phyloP scores from a whole-genome alignment of 257 asterid genomes.

The Nyctanthes arbortristis region DNA sequence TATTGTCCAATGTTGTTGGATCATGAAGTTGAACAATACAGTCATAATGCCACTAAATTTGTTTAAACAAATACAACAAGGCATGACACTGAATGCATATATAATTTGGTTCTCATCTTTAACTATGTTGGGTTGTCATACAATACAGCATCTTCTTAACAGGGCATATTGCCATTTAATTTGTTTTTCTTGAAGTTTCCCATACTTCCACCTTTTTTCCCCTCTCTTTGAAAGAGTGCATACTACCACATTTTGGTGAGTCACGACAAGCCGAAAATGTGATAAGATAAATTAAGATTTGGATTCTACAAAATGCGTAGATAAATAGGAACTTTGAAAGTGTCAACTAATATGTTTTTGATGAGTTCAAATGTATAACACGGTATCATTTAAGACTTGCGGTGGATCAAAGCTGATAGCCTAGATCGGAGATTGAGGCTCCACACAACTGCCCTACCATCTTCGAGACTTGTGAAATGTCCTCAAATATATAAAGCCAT shows the following conservation, averaged over 20 bases:
- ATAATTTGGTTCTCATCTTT: neutral
- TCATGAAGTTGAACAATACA: constrained; percentile 16
- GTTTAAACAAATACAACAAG: neutral
- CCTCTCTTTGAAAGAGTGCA: neutral
- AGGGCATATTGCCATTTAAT: neutral
- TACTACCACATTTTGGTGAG: neutral
- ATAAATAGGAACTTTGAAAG: too few relatives aligned
- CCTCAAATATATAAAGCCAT: too few relatives aligned
- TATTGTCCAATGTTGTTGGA: constrained; percentile 18
- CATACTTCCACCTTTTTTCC: too few relatives aligned
- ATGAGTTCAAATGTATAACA: too few relatives aligned
- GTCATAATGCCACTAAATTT: constrained; percentile 30
- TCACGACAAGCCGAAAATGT: neutral
- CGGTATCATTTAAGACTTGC: too few relatives aligned
- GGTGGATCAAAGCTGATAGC: too few relatives aligned
- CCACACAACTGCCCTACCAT: too few relatives aligned
- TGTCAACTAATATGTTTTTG: too few relatives aligned
- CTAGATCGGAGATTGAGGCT: too few relatives aligned
- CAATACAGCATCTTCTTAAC: constrained; percentile 25
- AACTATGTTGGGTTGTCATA: constrained; percentile 35
- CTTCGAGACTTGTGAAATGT: too few relatives aligned
- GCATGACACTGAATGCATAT: neutral
- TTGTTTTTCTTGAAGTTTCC: neutral
- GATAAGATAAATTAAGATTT: too few relatives aligned
- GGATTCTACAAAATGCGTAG: too few relatives aligned